These are phyloP conservation scores for Protea cynaroides DNA, from an alignment of 164 flowering plant genomes.

Conservation along the genomic window DNA sequence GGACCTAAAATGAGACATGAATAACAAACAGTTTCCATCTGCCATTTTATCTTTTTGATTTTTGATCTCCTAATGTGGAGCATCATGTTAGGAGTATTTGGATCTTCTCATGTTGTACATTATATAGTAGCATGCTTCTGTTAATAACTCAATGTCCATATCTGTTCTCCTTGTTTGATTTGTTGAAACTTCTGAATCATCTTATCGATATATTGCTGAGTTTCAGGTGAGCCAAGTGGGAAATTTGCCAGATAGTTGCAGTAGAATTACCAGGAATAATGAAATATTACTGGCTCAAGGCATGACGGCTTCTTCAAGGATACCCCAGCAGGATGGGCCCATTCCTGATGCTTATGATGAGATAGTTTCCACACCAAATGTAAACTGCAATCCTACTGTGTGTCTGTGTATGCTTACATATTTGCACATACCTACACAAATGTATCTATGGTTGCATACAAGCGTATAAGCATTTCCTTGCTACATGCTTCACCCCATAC, in stretches of 20 bases:
- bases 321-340: conserved; percentile 85
- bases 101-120: too few species aligned
- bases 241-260: conserved; percentile 8
- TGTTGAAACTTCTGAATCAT: conserved; percentile 1
- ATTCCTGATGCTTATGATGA: conserved; percentile 77
- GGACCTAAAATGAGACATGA: too few species aligned
- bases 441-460: background rate
- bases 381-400: conserved; percentile 15
- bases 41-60: too few species aligned
- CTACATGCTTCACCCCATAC: background rate
- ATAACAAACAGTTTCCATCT: too few species aligned
- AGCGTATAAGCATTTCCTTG: background rate
- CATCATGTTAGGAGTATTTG: too few species aligned
- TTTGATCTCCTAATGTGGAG: too few species aligned
- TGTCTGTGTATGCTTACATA: background rate
- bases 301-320: conserved; percentile 26
- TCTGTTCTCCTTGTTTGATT: too few species aligned
- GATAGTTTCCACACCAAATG: conserved; percentile 60
- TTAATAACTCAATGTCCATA: too few species aligned
- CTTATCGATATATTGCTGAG: background rate
- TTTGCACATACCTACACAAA: background rate
- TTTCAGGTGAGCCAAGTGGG: conserved; percentile 29
- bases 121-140: too few species aligned
- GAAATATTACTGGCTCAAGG: conserved; percentile 10
- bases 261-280: conserved; percentile 12